Conservation (phyloP, 2,329 filamentous ascomycete species). For the Fusarium solani-melongenae region DNA sequence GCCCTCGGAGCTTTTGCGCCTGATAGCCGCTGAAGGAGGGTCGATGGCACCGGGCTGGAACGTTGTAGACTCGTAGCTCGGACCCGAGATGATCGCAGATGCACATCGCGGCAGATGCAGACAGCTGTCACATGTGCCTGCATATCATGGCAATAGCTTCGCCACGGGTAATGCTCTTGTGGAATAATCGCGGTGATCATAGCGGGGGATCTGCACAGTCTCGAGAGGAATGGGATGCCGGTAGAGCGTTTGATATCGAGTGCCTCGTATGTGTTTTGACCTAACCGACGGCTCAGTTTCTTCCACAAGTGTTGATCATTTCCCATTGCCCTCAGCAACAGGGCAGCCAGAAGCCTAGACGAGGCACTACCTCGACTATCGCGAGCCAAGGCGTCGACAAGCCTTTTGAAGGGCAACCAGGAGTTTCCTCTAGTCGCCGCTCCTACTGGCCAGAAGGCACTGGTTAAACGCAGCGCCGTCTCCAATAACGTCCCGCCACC, state of each 20-base stretch:
- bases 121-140: not conserved
- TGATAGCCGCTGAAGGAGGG: not conserved
- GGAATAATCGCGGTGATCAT: not conserved
- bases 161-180: not conserved
- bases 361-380: not conserved
- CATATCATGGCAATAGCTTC: not conserved
- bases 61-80: not conserved
- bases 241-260: not conserved
- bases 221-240: slow-evolving; percentile 3
- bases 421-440: not conserved
- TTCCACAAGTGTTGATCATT: not conserved
- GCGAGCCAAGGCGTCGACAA: not conserved
- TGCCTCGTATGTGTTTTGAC: slow-evolving; percentile 1
- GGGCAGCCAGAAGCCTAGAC: not conserved
- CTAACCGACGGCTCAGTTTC: not conserved
- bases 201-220: not conserved
- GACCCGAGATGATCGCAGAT: not conserved
- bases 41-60: not conserved
- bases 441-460: not conserved
- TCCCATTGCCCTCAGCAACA: not conserved
- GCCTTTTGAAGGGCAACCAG: not conserved
- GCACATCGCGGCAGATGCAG: not conserved
- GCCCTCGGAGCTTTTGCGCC: not conserved
- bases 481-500: slow-evolving; percentile 32
- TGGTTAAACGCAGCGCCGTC: slow-evolving; percentile 9